These are phyloP conservation scores for Paecilomyces formosus DNA, from an alignment of 2,329 filamentous ascomycete genomes.

Conservation along the genomic window DNA sequence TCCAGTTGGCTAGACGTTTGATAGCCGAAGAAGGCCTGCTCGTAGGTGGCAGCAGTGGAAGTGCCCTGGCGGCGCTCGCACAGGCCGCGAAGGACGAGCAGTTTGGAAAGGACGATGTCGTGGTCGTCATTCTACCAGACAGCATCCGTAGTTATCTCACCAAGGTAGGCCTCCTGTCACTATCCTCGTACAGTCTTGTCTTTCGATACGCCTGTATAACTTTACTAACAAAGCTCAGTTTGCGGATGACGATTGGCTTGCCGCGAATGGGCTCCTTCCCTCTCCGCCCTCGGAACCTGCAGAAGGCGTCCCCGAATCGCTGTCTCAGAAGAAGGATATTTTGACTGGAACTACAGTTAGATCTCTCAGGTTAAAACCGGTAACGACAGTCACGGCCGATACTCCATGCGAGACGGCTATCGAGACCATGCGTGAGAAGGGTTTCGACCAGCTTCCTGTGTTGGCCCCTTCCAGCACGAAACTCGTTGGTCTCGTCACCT, in stretches of 20 bases:
- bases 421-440: conserved; percentile 96
- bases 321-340: conserved; percentile 49
- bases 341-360: conserved; percentile 74
- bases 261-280: conserved; percentile 85
- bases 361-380: conserved; percentile 81
- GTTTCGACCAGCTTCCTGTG: conserved; percentile 95
- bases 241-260: conserved; percentile 97
- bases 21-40: conserved; percentile 93
- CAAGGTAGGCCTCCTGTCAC: conserved; percentile 48
- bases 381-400: conserved; percentile 70
- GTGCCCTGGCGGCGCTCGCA: conserved; percentile 76
- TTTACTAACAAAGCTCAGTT: conserved; percentile 47
- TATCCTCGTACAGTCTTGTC: not conserved
- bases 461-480: conserved; percentile 60
- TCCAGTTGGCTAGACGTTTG: conserved; percentile 78
- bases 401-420: conserved; percentile 78
- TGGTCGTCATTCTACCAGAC: conserved; percentile 88
- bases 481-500: conserved; percentile 85
- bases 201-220: not conserved
- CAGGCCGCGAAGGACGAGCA: conserved; percentile 67
- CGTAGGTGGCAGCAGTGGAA: conserved; percentile 88
- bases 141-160: conserved; percentile 95
- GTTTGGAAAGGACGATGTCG: conserved; percentile 74
- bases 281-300: conserved; percentile 43
- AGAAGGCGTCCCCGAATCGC: conserved; percentile 19